Evolutionary conservation across 768 basidiomycete genomes (phyloP).

Genomic region (Pleurotus pulmonarius): DNA sequence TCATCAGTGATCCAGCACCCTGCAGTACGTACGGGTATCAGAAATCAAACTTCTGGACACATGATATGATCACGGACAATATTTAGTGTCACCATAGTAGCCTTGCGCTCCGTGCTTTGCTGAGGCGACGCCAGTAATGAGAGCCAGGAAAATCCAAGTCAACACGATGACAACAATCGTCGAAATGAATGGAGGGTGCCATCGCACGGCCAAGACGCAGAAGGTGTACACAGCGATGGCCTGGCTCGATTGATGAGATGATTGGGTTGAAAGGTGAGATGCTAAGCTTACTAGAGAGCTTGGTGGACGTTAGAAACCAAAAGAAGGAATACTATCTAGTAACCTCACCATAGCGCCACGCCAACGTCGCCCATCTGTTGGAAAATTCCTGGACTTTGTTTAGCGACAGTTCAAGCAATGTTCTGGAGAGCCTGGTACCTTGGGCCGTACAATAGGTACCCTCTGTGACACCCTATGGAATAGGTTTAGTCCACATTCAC

Average conservation of each 20-base stretch:
- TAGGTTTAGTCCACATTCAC: neutral
- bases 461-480: conserved; percentile 22
- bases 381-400: conserved; percentile 22
- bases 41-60: neutral
- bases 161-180: conserved; percentile 24
- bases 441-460: conserved; percentile 29
- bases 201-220: conserved; percentile 29
- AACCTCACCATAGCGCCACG: conserved; percentile 32
- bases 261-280: neutral
- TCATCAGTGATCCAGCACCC: conserved; percentile 41
- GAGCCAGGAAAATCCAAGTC: conserved; percentile 31
- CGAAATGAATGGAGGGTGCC: conserved; percentile 19
- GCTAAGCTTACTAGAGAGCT: conserved; percentile 4
- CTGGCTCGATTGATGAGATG: conserved; percentile 5
- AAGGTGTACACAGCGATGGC: conserved; percentile 39
- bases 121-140: conserved; percentile 29
- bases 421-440: conserved; percentile 16
- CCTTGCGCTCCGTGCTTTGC: conserved; percentile 24
- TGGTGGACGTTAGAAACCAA: neutral
- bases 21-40: conserved; percentile 9
- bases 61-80: conserved; percentile 20
- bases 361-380: conserved; percentile 38
- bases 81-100: conserved; percentile 33
- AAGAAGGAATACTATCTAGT: neutral
- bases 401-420: too few species aligned